Percentiles rank a stretch among this genome's conserved stretches.
Evolutionary conservation across 23 red algal species (phyloP).

Genomic region (Agarophyton chilense): DNA sequence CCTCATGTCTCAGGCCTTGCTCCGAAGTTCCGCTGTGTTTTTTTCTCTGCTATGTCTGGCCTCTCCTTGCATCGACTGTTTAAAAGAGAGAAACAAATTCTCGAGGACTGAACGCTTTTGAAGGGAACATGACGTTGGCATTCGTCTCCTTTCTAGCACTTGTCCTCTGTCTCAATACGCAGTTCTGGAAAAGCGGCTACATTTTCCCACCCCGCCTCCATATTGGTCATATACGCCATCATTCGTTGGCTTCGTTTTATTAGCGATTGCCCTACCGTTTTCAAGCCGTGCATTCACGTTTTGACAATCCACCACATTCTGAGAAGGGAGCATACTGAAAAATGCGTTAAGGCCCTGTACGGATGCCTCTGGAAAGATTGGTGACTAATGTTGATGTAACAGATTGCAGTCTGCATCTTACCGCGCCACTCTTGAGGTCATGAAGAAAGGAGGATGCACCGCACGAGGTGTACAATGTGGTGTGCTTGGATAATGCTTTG

Average conservation of each 20-base stretch:
- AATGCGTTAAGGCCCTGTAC: neutral
- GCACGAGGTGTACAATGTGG: neutral
- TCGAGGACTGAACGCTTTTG: neutral
- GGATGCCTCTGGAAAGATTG: no score
- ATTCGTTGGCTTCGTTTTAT: neutral
- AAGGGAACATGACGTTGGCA: neutral
- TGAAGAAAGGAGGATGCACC: neutral
- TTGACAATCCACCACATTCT: neutral
- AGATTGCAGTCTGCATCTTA: no score
- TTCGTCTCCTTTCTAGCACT: neutral
- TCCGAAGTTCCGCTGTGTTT: neutral
- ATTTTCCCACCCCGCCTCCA: neutral
- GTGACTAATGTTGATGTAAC: no score
- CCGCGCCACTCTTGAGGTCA: neutral
- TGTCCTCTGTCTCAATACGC: neutral
- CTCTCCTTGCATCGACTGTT: neutral
- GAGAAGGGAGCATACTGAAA: neutral
- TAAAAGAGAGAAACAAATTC: neutral
- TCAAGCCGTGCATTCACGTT: neutral
- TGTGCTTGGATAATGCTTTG: neutral
- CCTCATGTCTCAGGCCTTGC: neutral
- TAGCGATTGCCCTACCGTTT: neutral
- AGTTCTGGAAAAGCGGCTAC: neutral
- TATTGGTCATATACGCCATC: neutral
- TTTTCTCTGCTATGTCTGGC: no score